A percentile compares a stretch with the other conserved stretches of the same genome.
phyloP scores from a whole-genome alignment of 2,329 filamentous ascomycete species.

The Dactylellina drechsleri region DNA sequence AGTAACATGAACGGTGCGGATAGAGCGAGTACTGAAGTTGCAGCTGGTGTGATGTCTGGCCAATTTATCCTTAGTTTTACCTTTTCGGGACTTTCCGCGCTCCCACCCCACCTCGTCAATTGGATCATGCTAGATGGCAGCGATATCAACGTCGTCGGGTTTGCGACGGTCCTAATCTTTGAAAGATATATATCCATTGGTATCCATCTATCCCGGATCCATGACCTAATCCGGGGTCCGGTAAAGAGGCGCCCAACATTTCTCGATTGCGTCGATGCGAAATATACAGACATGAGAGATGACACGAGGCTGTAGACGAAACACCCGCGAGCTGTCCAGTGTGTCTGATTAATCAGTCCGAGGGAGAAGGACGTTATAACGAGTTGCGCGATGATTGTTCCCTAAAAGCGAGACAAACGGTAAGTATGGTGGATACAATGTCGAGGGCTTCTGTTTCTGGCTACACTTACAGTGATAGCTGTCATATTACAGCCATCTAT shows the following conservation, averaged over 20 bases:
- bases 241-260: constrained; percentile 11
- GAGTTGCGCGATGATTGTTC: constrained; percentile 15
- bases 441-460: too few species aligned
- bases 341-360: constrained; percentile 1
- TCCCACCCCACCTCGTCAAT: too few species aligned
- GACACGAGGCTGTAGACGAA: constrained; percentile 19
- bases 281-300: constrained; percentile 17
- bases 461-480: too few species aligned
- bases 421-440: too few species aligned
- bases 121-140: too few species aligned
- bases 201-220: too few species aligned
- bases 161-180: too few species aligned
- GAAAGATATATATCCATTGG: too few species aligned
- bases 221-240: background rate
- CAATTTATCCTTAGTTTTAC: too few species aligned
- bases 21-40: constrained; percentile 5
- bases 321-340: constrained; percentile 10
- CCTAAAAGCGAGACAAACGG: background rate
- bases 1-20: constrained; percentile 15
- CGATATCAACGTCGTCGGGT: too few species aligned
- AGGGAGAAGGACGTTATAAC: constrained; percentile 20
- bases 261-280: constrained; percentile 5
- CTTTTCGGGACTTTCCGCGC: too few species aligned
- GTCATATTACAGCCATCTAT: too few species aligned
- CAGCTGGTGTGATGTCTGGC: background rate